Conservation (phyloP, 2,329 filamentous ascomycete genomes). For the Diaporthe ampelina region DNA sequence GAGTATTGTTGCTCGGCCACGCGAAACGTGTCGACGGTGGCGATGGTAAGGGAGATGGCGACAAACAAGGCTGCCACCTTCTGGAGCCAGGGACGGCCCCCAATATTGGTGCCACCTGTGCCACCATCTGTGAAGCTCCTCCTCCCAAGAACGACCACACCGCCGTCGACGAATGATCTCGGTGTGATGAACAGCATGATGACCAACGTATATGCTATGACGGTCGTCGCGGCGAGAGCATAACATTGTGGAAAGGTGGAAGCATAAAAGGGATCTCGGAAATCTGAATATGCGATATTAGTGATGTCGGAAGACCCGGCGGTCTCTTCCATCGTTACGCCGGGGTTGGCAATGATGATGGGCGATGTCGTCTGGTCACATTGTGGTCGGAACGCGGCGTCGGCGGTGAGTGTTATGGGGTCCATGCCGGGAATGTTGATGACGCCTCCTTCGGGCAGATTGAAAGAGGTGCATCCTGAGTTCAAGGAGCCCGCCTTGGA, state of each 20-base stretch:
- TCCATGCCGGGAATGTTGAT: slow-evolving; percentile 66
- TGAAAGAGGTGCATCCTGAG: slow-evolving; percentile 45
- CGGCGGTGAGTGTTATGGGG: slow-evolving; percentile 70
- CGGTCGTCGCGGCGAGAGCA: slow-evolving; percentile 90
- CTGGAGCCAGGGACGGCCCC: slow-evolving; percentile 93
- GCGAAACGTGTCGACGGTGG: slow-evolving; percentile 89
- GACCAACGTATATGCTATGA: slow-evolving; percentile 91
- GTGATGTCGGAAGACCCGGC: slow-evolving; percentile 45
- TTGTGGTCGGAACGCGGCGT: slow-evolving; percentile 71
- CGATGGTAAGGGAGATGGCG: slow-evolving; percentile 90
- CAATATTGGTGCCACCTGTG: slow-evolving; percentile 84
- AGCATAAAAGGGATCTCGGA: slow-evolving; percentile 90
- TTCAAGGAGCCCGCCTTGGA: slow-evolving; percentile 39
- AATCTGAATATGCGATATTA: slow-evolving; percentile 69
- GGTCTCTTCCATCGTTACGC: slow-evolving; percentile 51
- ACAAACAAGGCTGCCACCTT: slow-evolving; percentile 82
- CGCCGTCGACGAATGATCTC: slow-evolving; percentile 91
- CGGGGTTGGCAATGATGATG: slow-evolving; percentile 58
- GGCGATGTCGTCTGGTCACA: slow-evolving; percentile 62
- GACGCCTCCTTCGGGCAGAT: slow-evolving; percentile 60
- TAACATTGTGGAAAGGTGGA: slow-evolving; percentile 95
- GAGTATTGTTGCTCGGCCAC: slow-evolving; percentile 87
- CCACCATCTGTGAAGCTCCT: slow-evolving; percentile 89
- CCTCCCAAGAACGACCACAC: slow-evolving; percentile 83
- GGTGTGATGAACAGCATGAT: slow-evolving; percentile 95